Conservation (phyloP, 768 basidiomycete genomes). For the Panus rudis region DNA sequence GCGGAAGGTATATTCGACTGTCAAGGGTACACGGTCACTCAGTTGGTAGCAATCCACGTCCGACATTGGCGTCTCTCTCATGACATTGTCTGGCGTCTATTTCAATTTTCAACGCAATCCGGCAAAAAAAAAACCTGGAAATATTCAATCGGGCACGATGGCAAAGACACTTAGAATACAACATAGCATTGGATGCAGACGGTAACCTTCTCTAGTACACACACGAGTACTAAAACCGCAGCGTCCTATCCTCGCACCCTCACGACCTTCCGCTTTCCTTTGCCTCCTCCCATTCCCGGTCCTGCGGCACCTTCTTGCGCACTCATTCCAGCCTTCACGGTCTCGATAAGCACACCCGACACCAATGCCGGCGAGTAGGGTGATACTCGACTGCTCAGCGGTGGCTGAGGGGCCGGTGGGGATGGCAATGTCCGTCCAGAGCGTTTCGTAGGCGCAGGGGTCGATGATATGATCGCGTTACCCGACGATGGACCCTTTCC, state of each 20-base stretch:
- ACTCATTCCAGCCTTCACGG: conserved; percentile 82
- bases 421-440: conserved; percentile 43
- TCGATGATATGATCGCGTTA: conserved; percentile 18
- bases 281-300: conserved; percentile 37
- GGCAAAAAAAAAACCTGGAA: too few species aligned
- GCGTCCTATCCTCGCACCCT: conserved; percentile 51
- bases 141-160: too few species aligned
- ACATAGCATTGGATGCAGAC: not conserved
- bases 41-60: too few species aligned
- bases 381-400: conserved; percentile 67
- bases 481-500: conserved; percentile 18
- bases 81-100: too few species aligned
- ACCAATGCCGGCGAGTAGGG: conserved; percentile 75
- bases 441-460: conserved; percentile 12
- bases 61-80: too few species aligned
- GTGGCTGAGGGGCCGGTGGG: conserved; percentile 72
- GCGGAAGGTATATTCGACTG: too few species aligned
- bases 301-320: conserved; percentile 42
- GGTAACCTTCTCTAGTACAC: not conserved
- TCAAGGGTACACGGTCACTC: too few species aligned
- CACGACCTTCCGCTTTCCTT: conserved; percentile 78
- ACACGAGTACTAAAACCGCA: not conserved
- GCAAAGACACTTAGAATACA: too few species aligned
- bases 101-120: too few species aligned
- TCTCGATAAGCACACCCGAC: conserved; percentile 72